Evolutionary conservation across 805 yeast species (phyloP).

Genomic region (Saturnispora sekii): DNA sequence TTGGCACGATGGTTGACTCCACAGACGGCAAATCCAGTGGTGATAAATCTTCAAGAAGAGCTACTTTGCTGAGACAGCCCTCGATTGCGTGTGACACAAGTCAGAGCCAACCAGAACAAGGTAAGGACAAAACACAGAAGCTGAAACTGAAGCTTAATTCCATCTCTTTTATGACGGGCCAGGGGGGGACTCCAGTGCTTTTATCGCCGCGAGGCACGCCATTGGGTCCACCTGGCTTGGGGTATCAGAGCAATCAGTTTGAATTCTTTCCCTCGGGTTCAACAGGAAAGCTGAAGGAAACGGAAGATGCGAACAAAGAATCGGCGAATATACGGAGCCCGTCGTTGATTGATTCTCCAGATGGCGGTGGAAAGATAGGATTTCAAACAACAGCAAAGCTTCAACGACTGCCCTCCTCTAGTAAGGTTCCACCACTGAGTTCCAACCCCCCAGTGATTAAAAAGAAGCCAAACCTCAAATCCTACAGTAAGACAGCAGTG

Average conservation of each 20-base stretch:
- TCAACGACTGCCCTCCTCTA: background rate
- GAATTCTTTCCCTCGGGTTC: constrained; percentile 6
- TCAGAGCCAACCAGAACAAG: background rate
- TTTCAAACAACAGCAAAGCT: constrained; percentile 2
- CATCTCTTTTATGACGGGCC: constrained; percentile 10
- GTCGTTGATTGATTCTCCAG: background rate
- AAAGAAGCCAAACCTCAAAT: background rate
- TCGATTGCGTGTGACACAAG: no score
- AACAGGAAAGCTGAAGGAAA: background rate
- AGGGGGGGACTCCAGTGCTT: constrained; percentile 19
- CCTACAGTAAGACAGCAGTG: constrained; percentile 6
- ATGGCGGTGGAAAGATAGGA: background rate
- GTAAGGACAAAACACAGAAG: constrained; percentile 1
- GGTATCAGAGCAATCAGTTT: background rate
- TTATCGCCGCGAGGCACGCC: constrained; percentile 27
- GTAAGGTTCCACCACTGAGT: background rate
- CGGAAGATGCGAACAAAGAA: background rate
- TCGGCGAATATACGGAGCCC: background rate
- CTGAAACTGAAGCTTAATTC: constrained; percentile 17
- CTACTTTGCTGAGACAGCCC: no score
- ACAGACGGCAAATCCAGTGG: no score
- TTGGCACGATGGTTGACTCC: no score
- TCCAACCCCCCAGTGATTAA: background rate
- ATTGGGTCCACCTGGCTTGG: constrained; percentile 18
- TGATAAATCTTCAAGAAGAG: no score